These are phyloP conservation scores for Penicillium egyptiacum DNA, from an alignment of 495 filamentous ascomycete species.

Conservation along the genomic window DNA sequence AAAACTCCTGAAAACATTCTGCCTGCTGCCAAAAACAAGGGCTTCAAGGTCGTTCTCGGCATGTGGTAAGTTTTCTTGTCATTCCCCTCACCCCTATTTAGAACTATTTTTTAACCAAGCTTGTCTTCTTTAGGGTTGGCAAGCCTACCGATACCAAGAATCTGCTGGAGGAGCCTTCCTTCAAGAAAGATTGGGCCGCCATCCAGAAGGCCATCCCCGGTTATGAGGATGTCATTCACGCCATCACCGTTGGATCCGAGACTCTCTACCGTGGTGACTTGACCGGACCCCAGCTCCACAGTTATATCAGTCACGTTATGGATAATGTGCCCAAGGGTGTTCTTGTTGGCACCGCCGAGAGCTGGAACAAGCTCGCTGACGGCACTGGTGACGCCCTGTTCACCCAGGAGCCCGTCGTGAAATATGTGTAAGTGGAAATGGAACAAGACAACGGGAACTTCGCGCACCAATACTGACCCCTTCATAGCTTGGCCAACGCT, in stretches of 20 bases:
- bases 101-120: constrained; percentile 12
- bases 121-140: constrained; percentile 57
- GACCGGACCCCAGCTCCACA: constrained; percentile 60
- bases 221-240: constrained; percentile 62
- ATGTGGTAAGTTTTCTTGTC: constrained; percentile 61
- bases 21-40: constrained; percentile 67
- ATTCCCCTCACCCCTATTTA: not conserved
- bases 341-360: constrained; percentile 75
- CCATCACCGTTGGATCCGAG: constrained; percentile 78
- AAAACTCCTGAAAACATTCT: constrained; percentile 65
- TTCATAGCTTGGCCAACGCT: constrained; percentile 64
- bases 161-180: constrained; percentile 52
- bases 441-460: not conserved
- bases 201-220: constrained; percentile 53
- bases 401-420: constrained; percentile 54
- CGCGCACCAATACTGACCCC: not conserved
- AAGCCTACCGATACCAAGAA: constrained; percentile 22
- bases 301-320: constrained; percentile 63
- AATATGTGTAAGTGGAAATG: constrained; percentile 55
- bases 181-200: constrained; percentile 60
- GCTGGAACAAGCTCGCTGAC: constrained; percentile 78
- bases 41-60: constrained; percentile 74
- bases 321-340: constrained; percentile 47
- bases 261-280: constrained; percentile 72
- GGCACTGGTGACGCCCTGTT: constrained; percentile 66